Evolutionary conservation across 1,284 basidiomycete genomes (phyloP), one percentile per base, ranked within the genome.

Genomic region (Cryptococcus sp.): DNA sequence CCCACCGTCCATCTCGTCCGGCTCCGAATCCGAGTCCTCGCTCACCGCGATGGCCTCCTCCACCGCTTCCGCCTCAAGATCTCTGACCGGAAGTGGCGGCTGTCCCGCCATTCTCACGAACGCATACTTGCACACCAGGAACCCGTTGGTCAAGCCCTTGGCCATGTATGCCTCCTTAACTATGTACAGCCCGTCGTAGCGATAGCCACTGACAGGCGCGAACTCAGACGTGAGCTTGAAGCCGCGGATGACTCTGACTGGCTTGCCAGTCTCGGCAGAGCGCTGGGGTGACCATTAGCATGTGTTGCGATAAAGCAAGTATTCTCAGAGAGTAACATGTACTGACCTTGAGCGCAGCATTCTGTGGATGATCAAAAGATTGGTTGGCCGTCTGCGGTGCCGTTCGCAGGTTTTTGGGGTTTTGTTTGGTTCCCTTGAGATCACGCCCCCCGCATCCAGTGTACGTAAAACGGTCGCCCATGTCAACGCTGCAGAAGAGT

Each of bases 161-260:
- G 66, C 70, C 71, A 73, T 69, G 69, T 69, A 73, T 28, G 68
- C 71, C 53, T 64, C 66, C 56, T 72, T 67, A 11, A 75, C 72
- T 15, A 66, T 51, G 49, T 80, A 80, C 48, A 80, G 62, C 0
- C 79, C 79, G 57, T 77, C 70, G 60, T 80, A 80, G 6, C 78
- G 69, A 59, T 80, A 80, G 15, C 69, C 70, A 28, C 62, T 62
- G 2, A 46, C 46, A 2, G 72, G 69, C 3, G 71, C 70, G 49
- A 67, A 73, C 8, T 51, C 44, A 3, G 67, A 73, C 28, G 63
- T 56, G 18, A 71, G 72, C 66, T 79, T 79, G 67, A 70, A 79
- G 0, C 78, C 79, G n/a, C 79, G 65, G 13, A 80, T 72, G 1
- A 80, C 78, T 23, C 79, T 65, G 7, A 80, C 73, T 0, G 78